Conservation (phyloP, 176 grass and related monocot species). For the Ananas comosus region DNA sequence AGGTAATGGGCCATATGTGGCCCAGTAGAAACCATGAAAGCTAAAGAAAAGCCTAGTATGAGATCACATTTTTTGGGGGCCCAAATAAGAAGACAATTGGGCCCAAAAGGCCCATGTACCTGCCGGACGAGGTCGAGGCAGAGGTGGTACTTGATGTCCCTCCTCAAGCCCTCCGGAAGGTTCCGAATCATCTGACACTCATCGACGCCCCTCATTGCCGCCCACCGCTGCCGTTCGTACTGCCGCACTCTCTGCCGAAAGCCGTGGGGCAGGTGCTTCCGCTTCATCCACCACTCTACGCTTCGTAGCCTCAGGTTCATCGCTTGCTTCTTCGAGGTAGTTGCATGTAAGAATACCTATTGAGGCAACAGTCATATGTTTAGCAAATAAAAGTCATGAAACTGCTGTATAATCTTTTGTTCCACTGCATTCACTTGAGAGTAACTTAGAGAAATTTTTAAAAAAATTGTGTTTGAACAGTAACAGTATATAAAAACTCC, state of each 20-base stretch:
- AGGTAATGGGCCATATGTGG: no score
- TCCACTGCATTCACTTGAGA: no score
- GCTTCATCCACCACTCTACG: conserved; percentile 81
- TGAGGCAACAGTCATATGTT: background rate
- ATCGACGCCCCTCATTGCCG: conserved; percentile 70
- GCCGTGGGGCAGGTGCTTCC: conserved; percentile 33
- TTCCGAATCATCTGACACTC: conserved; percentile 56
- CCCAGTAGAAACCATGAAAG: background rate
- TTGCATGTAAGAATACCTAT: conserved; percentile 75
- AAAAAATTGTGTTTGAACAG: background rate
- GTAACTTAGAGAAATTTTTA: no score
- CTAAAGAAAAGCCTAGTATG: background rate
- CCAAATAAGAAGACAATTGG: no score
- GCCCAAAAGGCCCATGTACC: conserved; percentile 5
- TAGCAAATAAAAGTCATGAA: no score
- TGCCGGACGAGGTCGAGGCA: conserved; percentile 88
- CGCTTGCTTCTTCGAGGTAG: conserved; percentile 88
- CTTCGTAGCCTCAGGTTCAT: conserved; percentile 52
- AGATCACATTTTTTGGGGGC: no score
- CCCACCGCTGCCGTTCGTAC: conserved; percentile 88
- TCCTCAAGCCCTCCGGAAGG: conserved; percentile 67
- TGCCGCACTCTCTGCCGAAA: conserved; percentile 64
- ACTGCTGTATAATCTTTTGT: no score
- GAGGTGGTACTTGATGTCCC: conserved; percentile 91
- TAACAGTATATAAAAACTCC: background rate